These are phyloP conservation scores for Salvia sclarea DNA, from an alignment of 305 asterid species.

Conservation along the genomic window DNA sequence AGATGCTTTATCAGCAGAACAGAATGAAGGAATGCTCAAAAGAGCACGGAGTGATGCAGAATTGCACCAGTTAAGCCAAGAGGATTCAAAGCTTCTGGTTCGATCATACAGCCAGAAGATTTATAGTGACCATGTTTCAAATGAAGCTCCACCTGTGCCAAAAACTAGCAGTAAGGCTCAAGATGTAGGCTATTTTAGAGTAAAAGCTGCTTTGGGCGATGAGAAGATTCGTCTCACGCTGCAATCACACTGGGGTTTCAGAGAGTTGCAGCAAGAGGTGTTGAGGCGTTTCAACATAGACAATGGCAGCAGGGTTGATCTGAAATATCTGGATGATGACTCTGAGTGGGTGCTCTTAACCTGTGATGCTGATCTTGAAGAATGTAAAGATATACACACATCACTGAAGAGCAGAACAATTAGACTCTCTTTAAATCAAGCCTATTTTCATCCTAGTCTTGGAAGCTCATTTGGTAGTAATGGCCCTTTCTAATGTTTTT, in stretches of 20 bases:
- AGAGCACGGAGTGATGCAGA: slow-evolving; percentile 52
- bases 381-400: slow-evolving; percentile 67
- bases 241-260: slow-evolving; percentile 58
- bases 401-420: slow-evolving; percentile 50
- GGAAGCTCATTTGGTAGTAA: slow-evolving; percentile 52
- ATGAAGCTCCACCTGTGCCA: slow-evolving; percentile 49
- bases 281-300: slow-evolving; percentile 63
- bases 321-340: slow-evolving; percentile 80
- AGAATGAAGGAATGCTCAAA: slow-evolving; percentile 41
- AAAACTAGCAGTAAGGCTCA: slow-evolving; percentile 39
- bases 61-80: slow-evolving; percentile 44
- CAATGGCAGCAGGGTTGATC: slow-evolving; percentile 41
- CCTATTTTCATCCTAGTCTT: slow-evolving; percentile 33
- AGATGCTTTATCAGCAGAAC: slow-evolving; percentile 41
- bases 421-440: slow-evolving; percentile 52
- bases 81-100: slow-evolving; percentile 48
- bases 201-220: slow-evolving; percentile 69
- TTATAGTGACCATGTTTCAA: slow-evolving; percentile 32
- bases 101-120: slow-evolving; percentile 58
- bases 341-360: slow-evolving; percentile 80
- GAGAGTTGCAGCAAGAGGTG: slow-evolving; percentile 52
- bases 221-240: slow-evolving; percentile 71
- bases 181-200: slow-evolving; percentile 40
- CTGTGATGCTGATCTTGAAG: slow-evolving; percentile 86
- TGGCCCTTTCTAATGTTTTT: slow-evolving; percentile 37